These are phyloP conservation scores for Mucor circinelloides DNA, from an alignment of 371 early-diverging fungal genomes.

Conservation along the genomic window DNA sequence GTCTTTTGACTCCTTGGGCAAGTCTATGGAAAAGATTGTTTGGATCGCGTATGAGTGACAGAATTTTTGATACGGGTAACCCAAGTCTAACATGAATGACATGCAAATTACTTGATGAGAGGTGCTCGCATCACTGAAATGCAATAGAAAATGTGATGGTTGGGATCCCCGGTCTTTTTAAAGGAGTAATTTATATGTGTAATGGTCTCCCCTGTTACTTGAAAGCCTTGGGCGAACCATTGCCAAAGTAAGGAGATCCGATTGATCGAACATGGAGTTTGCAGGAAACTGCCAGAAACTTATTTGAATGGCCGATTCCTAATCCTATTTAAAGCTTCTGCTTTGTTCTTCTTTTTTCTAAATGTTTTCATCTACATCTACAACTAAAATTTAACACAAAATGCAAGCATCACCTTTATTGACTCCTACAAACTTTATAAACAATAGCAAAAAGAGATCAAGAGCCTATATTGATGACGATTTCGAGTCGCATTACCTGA, in stretches of 20 bases:
- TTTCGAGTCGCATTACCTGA: slow-evolving; percentile 20
- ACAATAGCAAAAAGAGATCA: slow-evolving; percentile 15
- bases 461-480: slow-evolving; percentile 11
- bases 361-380: background rate
- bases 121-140: background rate
- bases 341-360: background rate
- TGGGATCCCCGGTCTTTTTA: background rate
- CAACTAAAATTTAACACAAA: background rate
- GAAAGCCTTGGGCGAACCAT: background rate
- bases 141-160: background rate
- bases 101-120: background rate
- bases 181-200: background rate
- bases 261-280: background rate
- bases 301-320: slow-evolving; percentile 2
- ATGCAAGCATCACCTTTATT: slow-evolving; percentile 25
- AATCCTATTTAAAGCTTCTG: background rate
- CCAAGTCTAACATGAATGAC: too few species aligned
- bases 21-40: too few species aligned
- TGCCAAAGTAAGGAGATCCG: background rate
- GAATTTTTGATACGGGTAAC: background rate
- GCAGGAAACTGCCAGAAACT: slow-evolving; percentile 22
- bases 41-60: too few species aligned
- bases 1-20: too few species aligned
- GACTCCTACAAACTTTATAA: slow-evolving; percentile 13
- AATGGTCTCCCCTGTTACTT: background rate